Evolutionary conservation across 495 filamentous ascomycete species (phyloP), one percentile per base, ranked within the genome.

Genomic region (Neurospora sp.): DNA sequence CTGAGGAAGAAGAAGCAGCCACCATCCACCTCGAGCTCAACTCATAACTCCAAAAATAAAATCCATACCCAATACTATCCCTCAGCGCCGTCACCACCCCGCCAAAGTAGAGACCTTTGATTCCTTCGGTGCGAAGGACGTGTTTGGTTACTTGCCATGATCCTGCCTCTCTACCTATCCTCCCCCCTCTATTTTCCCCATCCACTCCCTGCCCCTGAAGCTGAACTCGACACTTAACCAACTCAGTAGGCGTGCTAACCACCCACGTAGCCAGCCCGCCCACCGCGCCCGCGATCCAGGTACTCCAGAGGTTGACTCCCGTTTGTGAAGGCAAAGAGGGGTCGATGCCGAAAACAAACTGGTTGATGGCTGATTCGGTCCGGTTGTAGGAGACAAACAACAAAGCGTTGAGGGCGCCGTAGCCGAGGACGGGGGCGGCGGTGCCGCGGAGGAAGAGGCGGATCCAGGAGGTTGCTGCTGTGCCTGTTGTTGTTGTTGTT

Each of bases 21-120:
- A 46, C 79, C 77, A 91, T 79, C 71, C 85, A 83, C 23, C 87
- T 86, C 71, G 90, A 92, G 75, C 83, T 87, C 44, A 92, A 83
- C 81, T 97, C 92, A 78, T 97, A 98, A 16, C 90, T 90, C 90
- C 91, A 94, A 81, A 97, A 97, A 79, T 97, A 97, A 79, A 97
- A 97, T 4, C 94, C 94, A 80, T 96, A 97, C 23, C 94, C 94
- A 73, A 97, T 87, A 72, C 90, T 90, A 82, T 97, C 94, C 66
- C 94, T 85, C 69, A 93, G 79, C 73, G 91, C 92, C 10, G 95
- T 97, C 35, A 97, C 88, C 5, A 80, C 84, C 39, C 94, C 94
- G 37, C 93, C 94, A 73, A 87, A 85, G 80, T 96, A 97, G 11
- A 97, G 78, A 0, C 93, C 94, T 35, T 84, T 82, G 39, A 92